Evolutionary conservation across 1,284 basidiomycete genomes (phyloP), one percentile per base, ranked within the genome.

Genomic region (Ustilago loliicola): DNA sequence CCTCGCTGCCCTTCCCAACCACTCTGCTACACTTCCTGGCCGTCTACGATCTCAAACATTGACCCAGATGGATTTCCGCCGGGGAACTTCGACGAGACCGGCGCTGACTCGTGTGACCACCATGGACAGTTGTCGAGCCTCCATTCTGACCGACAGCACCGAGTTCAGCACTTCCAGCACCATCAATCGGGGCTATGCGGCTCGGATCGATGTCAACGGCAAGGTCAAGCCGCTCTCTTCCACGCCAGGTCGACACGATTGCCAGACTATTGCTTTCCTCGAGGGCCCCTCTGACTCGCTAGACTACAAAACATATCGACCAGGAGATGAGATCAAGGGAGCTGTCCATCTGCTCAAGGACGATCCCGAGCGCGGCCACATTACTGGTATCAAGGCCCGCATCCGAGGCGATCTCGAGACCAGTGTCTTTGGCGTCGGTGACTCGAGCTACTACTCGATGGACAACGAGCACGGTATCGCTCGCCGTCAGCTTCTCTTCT

Each of bases 131-230:
- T 67, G 72, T 54, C 42, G 72, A 48, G 72, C 68, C 1, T 78
- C 76, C 23, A 57, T 74, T 38, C 38, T 74, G 52, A 78, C 76
- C 25, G 72, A 74, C 52, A 66, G 72, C 51, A 68, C 76, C 56
- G 71, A 74, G 27, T 78, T 78, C 58, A 74, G 71, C 68, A 73
- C 71, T 3, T 78, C 76, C n/a, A 78, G 76, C 60, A 74, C 76
- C 59, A 57, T 78, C 72, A 78, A 78, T 29, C 67, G 71, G 2
- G 76, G 76, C 30, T 78, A 78, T 42, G 62, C 76, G 1, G 76
- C 76, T 38, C 76, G 76, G 13, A 78, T 78, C 62, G 76, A 78
- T 23, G 71, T 78, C 68, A 60, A 64, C 13, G 76, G 76, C 42
- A 78, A 78, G 38, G 72, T 78, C 59, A 74, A 72, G 53, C 72